Evolutionary conservation across 1,139 yeast species (phyloP), one percentile per base, ranked within the genome.

Genomic region (Blastobotrys buckinghamii): DNA sequence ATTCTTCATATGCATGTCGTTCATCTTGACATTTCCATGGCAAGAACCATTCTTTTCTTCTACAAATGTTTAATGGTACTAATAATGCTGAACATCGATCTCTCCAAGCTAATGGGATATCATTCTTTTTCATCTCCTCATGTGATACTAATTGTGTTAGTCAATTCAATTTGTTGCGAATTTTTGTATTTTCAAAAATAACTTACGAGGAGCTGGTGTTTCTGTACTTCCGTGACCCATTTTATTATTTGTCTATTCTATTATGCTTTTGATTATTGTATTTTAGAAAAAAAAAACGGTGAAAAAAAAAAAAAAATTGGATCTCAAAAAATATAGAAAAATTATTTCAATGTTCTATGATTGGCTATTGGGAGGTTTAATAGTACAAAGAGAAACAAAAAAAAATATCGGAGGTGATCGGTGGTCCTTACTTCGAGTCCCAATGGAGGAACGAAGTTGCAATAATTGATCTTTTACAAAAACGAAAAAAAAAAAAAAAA

Each of bases 41-140:
- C 62, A 78, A 54, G 57, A 69, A 79, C 62, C 71, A 68, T 15
- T 76, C 74, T 55, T 78, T 81, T 48, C 71, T 67, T 52, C 84
- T 76, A 62, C 84, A 79, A 59, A 76, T 75, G 65, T 77, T 77
- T 50, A 79, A 66, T 19, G 95, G 83, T 24, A 79, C 84, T 62
- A 83, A 76, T 62, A 86, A 74, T 30, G 82, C 76, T 5, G 95
- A 94, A 68, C 96, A 87, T 69, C 95, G 79, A 66, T 87, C 96
- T 62, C 96, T 77, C 78, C 84, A 87, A 56, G 79, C 81, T 56
- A 87, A 73, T 30, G 95, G 96, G 53, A 87, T 82, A 67, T 82
- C 79, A 68, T 84, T 74, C 62, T 82, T 76, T 69, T 84, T 89
- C 82, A 87, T 82, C 64, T 87, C 95, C 64, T 85, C 90, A 68